Evolutionary conservation across 192 early-diverging fungal species (phyloP).

Genomic region (Coemansia sp.): DNA sequence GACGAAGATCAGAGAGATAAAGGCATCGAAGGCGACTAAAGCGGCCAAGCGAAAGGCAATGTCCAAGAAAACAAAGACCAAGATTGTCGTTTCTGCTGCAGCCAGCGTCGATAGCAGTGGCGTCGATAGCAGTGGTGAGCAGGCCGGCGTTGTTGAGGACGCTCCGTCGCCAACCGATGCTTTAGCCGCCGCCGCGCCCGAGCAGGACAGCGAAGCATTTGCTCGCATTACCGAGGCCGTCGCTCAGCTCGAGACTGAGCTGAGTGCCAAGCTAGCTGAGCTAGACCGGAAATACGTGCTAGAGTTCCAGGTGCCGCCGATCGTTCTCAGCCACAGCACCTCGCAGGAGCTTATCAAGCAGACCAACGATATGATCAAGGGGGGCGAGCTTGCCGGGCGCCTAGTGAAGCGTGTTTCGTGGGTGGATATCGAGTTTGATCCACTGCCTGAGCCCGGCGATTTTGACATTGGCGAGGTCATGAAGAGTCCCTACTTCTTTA

Average conservation of each 20-base stretch:
- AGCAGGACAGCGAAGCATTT: not conserved
- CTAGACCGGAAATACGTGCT: constrained; percentile 22
- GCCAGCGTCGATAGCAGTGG: not conserved
- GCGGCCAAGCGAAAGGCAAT: constrained; percentile 2
- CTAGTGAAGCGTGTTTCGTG: constrained; percentile 44
- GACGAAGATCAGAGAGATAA: not conserved
- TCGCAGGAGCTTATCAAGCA: not conserved
- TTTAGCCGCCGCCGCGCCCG: not conserved
- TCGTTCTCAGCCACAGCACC: constrained; percentile 5
- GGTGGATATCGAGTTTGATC: constrained; percentile 68
- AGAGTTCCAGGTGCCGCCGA: constrained; percentile 1
- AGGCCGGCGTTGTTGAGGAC: too few species aligned
- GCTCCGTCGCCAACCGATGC: not conserved
- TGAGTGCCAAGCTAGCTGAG: constrained; percentile 40
- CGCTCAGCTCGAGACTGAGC: constrained; percentile 36
- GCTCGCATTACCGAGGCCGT: constrained; percentile 10
- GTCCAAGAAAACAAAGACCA: constrained; percentile 12
- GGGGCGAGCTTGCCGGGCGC: constrained; percentile 19
- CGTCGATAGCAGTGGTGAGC: too few species aligned
- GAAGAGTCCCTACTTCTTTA: constrained; percentile 91
- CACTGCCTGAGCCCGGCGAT: constrained; percentile 79
- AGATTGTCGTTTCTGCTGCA: not conserved
- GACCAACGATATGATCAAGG: constrained; percentile 10
- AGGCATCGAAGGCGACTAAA: not conserved
- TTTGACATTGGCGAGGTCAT: constrained; percentile 84